phyloP scores from a whole-genome alignment of 306 rosid species.

The Castanea crenata region DNA sequence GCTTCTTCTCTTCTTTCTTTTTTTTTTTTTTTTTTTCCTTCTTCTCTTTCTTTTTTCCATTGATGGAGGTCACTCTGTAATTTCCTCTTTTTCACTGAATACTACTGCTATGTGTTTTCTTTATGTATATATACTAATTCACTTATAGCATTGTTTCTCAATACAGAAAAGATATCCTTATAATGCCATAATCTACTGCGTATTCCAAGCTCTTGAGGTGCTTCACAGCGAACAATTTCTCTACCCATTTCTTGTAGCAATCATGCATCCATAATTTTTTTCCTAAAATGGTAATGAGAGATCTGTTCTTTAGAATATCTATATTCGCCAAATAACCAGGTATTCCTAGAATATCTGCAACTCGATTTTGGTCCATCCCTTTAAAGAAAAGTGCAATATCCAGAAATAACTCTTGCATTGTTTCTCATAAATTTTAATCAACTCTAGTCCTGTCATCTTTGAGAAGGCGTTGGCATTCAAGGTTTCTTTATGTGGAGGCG shows the following conservation, averaged over 20 bases:
- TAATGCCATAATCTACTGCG: too few species aligned
- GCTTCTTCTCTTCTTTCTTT: too few species aligned
- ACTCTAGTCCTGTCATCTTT: conserved; percentile 11
- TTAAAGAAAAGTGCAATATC: conserved; percentile 31
- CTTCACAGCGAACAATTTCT: conserved; percentile 5
- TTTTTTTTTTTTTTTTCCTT: too few species aligned
- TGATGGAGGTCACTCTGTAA: too few species aligned
- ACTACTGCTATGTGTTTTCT: too few species aligned
- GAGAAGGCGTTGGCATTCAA: conserved; percentile 24
- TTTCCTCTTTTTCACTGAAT: too few species aligned
- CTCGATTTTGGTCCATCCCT: conserved; percentile 23
- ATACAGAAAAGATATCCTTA: too few species aligned
- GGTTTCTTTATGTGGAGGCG: background rate
- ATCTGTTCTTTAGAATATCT: conserved; percentile 14
- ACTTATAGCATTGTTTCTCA: too few species aligned
- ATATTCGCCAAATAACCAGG: conserved; percentile 16
- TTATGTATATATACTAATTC: too few species aligned
- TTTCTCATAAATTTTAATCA: conserved; percentile 20
- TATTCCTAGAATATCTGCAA: conserved; percentile 8
- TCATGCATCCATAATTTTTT: background rate
- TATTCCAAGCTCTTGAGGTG: background rate
- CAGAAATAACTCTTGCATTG: too few species aligned
- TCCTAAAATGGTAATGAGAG: background rate
- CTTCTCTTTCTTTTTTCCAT: too few species aligned
- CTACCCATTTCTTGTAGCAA: too few species aligned